Evolutionary conservation across 345 rosid species (phyloP).

Genomic region (Noccaea bulbosa): DNA sequence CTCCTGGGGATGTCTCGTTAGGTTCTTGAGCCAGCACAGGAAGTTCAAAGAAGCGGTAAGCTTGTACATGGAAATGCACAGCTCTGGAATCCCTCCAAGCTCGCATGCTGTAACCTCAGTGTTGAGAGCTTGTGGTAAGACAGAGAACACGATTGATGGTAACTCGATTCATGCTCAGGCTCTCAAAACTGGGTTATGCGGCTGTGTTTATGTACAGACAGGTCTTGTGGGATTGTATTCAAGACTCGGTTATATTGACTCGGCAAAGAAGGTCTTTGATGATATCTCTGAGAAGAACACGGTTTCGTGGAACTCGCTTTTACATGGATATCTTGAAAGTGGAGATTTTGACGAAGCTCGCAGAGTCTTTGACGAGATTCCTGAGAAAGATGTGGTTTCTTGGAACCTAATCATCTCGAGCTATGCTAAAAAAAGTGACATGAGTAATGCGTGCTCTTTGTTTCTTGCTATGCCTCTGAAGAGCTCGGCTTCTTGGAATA

Average conservation of each 20-base stretch:
- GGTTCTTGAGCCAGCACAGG: constrained; percentile 62
- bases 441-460: constrained; percentile 51
- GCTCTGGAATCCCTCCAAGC: constrained; percentile 52
- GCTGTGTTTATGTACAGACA: constrained; percentile 73
- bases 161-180: constrained; percentile 57
- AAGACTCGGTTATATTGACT: constrained; percentile 54
- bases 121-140: constrained; percentile 64
- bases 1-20: constrained; percentile 64
- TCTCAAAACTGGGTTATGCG: constrained; percentile 54
- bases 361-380: constrained; percentile 58
- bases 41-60: constrained; percentile 55
- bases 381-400: constrained; percentile 60
- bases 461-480: constrained; percentile 64
- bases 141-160: constrained; percentile 45
- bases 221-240: constrained; percentile 68
- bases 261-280: constrained; percentile 59
- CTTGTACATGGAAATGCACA: constrained; percentile 57
- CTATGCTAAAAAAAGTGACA: constrained; percentile 56
- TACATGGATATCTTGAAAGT: constrained; percentile 58
- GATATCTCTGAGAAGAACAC: constrained; percentile 56
- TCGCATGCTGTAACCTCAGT: constrained; percentile 67
- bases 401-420: constrained; percentile 72
- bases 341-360: constrained; percentile 52
- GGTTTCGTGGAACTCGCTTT: constrained; percentile 76
- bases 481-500: constrained; percentile 72